Evolutionary conservation across 768 basidiomycete genomes (phyloP).

Genomic region (Leccinum boreale): DNA sequence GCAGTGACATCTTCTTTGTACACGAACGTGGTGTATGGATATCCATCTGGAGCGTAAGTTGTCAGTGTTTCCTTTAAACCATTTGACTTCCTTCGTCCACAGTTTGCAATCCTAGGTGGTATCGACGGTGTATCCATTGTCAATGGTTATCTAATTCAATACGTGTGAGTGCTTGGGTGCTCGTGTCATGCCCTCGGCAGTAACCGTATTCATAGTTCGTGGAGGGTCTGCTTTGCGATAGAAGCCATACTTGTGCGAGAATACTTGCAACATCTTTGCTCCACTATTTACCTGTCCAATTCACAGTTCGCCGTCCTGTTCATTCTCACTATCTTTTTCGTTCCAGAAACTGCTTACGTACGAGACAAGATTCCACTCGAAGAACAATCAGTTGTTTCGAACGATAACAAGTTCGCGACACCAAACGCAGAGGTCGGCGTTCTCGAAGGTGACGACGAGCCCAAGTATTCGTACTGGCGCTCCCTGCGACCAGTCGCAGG

Average conservation of each 20-base stretch:
- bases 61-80: background rate
- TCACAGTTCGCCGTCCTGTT: background rate
- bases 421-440: background rate
- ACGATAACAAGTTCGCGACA: background rate
- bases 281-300: background rate
- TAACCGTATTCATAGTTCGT: background rate
- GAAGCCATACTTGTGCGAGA: background rate
- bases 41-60: background rate
- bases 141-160: background rate
- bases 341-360: background rate
- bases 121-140: background rate
- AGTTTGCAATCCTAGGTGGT: background rate
- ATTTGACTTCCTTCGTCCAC: background rate
- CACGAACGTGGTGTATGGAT: constrained; percentile 1
- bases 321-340: background rate
- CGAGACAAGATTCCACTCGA: background rate
- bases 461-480: background rate
- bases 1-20: background rate
- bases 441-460: background rate
- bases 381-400: background rate
- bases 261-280: background rate
- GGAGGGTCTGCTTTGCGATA: background rate
- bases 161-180: background rate
- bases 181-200: too few relatives aligned
- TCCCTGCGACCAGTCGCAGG: background rate